phyloP scores from a whole-genome alignment of 1,284 basidiomycete species.

The Microbotryum silenes-acaulis region DNA sequence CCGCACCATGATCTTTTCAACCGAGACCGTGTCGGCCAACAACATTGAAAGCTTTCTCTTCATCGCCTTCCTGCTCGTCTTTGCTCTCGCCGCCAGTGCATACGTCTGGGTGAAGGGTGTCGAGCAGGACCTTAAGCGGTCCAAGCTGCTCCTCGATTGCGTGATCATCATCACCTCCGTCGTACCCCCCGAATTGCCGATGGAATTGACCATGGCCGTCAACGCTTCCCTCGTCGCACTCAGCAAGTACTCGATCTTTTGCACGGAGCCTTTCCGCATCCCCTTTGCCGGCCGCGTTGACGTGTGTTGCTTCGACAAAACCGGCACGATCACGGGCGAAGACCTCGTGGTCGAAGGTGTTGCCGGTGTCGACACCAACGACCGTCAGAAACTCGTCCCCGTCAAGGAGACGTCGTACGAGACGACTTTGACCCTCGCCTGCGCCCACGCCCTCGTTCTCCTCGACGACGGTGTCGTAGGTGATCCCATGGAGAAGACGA shows the following conservation, averaged over 20 bases:
- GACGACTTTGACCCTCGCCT: slow-evolving; percentile 80
- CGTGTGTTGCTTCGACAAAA: slow-evolving; percentile 97
- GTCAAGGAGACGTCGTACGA: slow-evolving; percentile 68
- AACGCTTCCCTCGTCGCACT: slow-evolving; percentile 88
- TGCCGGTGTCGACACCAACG: slow-evolving; percentile 57
- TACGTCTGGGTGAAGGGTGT: slow-evolving; percentile 96
- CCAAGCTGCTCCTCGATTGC: slow-evolving; percentile 84
- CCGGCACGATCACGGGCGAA: slow-evolving; percentile 91
- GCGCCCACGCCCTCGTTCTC: slow-evolving; percentile 89
- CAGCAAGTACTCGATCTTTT: slow-evolving; percentile 90
- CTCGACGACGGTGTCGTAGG: slow-evolving; percentile 86
- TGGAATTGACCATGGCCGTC: slow-evolving; percentile 90
- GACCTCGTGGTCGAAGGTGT: slow-evolving; percentile 90
- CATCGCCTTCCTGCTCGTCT: slow-evolving; percentile 90
- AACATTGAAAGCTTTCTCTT: slow-evolving; percentile 89
- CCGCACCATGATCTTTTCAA: slow-evolving; percentile 94
- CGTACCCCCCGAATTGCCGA: slow-evolving; percentile 88
- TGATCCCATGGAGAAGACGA: slow-evolving; percentile 99
- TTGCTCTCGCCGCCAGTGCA: slow-evolving; percentile 88
- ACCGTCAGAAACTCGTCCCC: slow-evolving; percentile 62
- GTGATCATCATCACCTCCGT: slow-evolving; percentile 91
- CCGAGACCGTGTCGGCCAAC: slow-evolving; percentile 87
- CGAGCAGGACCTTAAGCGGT: slow-evolving; percentile 81
- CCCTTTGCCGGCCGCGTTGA: slow-evolving; percentile 87
- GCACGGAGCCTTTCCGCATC: slow-evolving; percentile 94